phyloP scores from a whole-genome alignment of 108 stramenopile species.

The Heterococcus sp. region DNA sequence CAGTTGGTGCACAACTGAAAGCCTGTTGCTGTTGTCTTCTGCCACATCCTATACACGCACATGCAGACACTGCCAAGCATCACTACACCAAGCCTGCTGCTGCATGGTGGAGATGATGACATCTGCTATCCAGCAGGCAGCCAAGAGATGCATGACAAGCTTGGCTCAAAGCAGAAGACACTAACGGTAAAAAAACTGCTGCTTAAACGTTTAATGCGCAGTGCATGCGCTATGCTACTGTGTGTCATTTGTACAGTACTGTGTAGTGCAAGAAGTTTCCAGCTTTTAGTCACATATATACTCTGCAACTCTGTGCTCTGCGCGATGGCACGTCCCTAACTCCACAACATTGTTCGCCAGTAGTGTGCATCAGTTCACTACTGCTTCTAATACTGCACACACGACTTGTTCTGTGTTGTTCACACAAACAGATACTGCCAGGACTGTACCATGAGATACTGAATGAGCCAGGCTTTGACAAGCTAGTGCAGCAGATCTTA shows the following conservation, averaged over 20 bases:
- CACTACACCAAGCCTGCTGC: slow-evolving; percentile 6
- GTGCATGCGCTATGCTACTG: too few species aligned
- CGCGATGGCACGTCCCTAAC: too few species aligned
- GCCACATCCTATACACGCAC: too few species aligned
- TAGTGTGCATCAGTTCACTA: neutral
- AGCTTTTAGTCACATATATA: too few species aligned
- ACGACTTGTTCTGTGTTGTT: neutral
- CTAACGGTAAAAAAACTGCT: neutral
- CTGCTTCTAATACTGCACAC: neutral
- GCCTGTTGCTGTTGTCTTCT: too few species aligned
- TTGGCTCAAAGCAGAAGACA: neutral
- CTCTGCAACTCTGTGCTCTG: too few species aligned
- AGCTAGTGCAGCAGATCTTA: neutral
- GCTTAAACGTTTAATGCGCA: too few species aligned
- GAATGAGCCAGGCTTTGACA: neutral
- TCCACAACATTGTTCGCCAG: neutral
- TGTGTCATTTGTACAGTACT: neutral
- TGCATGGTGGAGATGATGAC: slow-evolving; percentile 22
- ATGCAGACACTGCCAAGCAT: neutral
- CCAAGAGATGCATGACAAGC: neutral
- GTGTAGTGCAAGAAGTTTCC: too few species aligned
- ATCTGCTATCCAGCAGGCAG: slow-evolving; percentile 10
- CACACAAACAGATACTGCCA: neutral
- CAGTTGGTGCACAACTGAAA: too few species aligned
- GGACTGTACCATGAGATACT: neutral